Conservation (phyloP, 441 rosid genomes). For the Populus hybrid region DNA sequence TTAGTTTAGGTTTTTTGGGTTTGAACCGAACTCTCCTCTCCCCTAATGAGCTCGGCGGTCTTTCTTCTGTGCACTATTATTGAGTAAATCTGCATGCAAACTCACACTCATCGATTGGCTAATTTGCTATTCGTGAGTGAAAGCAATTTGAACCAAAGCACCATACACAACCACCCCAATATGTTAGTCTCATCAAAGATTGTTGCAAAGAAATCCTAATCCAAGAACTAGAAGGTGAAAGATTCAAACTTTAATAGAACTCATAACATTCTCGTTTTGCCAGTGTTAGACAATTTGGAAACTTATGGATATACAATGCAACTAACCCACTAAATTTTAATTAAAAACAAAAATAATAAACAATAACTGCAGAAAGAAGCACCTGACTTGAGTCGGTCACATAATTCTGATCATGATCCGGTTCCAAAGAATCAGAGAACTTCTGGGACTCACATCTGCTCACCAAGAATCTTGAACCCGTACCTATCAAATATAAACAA, state of each 20-base stretch:
- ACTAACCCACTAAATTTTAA: background rate
- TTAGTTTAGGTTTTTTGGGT: too few relatives aligned
- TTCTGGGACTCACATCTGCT: constrained; percentile 32
- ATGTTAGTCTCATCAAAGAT: background rate
- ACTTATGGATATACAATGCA: background rate
- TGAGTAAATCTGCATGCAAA: background rate
- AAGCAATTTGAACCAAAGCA: background rate
- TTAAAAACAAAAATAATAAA: background rate
- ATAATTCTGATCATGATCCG: constrained; percentile 23
- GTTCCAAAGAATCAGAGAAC: constrained; percentile 35
- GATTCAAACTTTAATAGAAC: background rate
- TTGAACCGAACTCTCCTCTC: too few relatives aligned
- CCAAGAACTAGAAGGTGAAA: background rate
- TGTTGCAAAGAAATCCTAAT: background rate
- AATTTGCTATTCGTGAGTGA: background rate
- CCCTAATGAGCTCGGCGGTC: background rate
- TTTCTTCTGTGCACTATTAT: background rate
- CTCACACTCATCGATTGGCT: background rate
- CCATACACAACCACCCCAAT: background rate
- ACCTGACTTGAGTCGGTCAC: constrained; percentile 34
- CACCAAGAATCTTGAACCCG: constrained; percentile 28
- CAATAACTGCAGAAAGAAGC: background rate
- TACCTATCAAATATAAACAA: constrained; percentile 8
- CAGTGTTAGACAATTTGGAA: background rate
- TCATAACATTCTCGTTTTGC: background rate